A percentile compares a stretch with the other conserved stretches of the same genome.
Evolutionary conservation across 1,139 yeast genomes (phyloP).

Genomic region (Arxiozyma slooffiae): DNA sequence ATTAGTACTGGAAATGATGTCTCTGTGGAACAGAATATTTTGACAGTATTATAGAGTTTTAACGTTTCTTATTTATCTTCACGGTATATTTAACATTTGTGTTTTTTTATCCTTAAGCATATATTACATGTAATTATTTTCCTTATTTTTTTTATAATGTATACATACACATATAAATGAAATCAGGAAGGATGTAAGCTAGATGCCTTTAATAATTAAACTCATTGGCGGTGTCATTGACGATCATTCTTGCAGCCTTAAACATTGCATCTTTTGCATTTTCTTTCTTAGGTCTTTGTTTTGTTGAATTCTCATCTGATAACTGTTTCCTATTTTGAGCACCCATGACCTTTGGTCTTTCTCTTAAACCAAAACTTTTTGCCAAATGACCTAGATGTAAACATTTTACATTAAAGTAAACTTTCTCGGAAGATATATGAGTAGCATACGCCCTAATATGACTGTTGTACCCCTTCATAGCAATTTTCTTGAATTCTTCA

Average conservation of each 20-base stretch:
- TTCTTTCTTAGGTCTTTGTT: slow-evolving; percentile 39
- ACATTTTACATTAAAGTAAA: slow-evolving; percentile 64
- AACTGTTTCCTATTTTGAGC: slow-evolving; percentile 26
- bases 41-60: slow-evolving; percentile 16
- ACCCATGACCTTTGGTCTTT: slow-evolving; percentile 76
- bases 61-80: too few species aligned
- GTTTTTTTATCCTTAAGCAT: not conserved
- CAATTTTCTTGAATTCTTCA: slow-evolving; percentile 46
- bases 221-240: slow-evolving; percentile 54
- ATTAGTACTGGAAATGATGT: slow-evolving; percentile 12
- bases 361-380: slow-evolving; percentile 87
- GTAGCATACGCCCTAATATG: slow-evolving; percentile 97
- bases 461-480: slow-evolving; percentile 72
- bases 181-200: not conserved
- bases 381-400: slow-evolving; percentile 94
- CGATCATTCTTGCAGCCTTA: slow-evolving; percentile 65
- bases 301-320: slow-evolving; percentile 19
- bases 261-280: slow-evolving; percentile 64
- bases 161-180: not conserved
- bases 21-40: slow-evolving; percentile 20
- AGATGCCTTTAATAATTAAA: slow-evolving; percentile 45
- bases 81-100: not conserved
- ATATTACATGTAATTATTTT: not conserved
- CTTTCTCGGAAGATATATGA: slow-evolving; percentile 71
- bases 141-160: too few species aligned